Base-by-base conservation (phyloP, 2,329 filamentous ascomycete species). In the Diaporthe capsici region DNA sequence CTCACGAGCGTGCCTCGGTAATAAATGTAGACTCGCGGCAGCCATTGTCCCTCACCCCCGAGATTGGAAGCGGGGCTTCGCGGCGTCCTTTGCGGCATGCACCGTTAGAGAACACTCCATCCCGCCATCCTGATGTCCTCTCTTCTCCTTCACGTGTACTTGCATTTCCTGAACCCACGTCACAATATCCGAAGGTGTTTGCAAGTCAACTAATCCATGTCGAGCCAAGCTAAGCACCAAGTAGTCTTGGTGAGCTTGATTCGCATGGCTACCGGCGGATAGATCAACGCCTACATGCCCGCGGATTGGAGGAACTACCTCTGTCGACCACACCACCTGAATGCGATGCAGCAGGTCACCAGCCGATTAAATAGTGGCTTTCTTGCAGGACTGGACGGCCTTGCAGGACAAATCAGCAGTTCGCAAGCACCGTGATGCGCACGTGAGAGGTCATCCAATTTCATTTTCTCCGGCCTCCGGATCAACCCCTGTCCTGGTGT, bases 21-120 rank as follows among this genome's bases (percentile, higher is more conserved):
- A 42, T 20, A 34, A 37, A 25, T 20, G 3, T 37, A 22, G 28
- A 28, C 1, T 8, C 39, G 39, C 37, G 39, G n/a, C 22, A 42
- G 31, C 6, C 47, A 13, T 37, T 65, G n/a, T 47, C 15, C 9
- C 31, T 17, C 42, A 44, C 9, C 44, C 58, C 47, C 34, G 58
- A 73, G n/a, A 65, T 55, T 73, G 15, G n/a, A 65, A 73, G 65
- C 34, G 58, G 47, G 44, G 15, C 51, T 34, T n/a, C 58, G 42
- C n/a, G 70, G 42, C 28, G 20, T 37, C 22, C 6, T n/a, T 37
- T 12, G n/a, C 47, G n/a, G 22, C 17, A 37, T 22, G 42, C 28
- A 42, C 39, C 15, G 12, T n/a, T 28, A 8, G 25, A 28, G 6
- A 39, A 15, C 31, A n/a, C 28, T 10, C 51, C 44, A 5, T 49